Percentiles rank a stretch among this genome's conserved stretches.
These are phyloP conservation scores for Leccinum truebloodii DNA, from an alignment of 768 basidiomycete species.

Conservation along the genomic window DNA sequence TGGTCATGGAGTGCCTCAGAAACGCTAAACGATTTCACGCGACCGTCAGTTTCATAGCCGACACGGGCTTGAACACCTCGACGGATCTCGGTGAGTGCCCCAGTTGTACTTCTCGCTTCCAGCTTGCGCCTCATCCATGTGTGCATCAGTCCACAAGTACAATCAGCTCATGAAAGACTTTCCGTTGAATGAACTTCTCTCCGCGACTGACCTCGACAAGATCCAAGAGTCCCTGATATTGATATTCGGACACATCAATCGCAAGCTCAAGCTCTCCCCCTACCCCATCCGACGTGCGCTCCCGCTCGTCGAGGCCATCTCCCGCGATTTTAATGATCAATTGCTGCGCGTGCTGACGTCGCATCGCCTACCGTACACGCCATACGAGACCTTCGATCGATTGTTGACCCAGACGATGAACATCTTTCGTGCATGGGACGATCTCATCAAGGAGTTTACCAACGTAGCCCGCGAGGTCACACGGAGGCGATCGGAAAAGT, in stretches of 20 bases:
- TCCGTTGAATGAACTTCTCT: conserved; percentile 93
- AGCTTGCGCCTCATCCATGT: conserved; percentile 1
- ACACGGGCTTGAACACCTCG: conserved; percentile 95
- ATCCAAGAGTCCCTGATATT: conserved; percentile 84
- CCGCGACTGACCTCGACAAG: conserved; percentile 94
- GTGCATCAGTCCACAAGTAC: conserved; percentile 86
- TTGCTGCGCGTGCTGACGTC: conserved; percentile 88
- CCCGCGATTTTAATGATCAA: conserved; percentile 95
- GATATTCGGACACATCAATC: conserved; percentile 93
- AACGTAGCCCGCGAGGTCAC: conserved; percentile 93
- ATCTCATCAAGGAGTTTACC: conserved; percentile 87
- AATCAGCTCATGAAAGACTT: conserved; percentile 99
- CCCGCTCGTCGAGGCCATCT: conserved; percentile 97
- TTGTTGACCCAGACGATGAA: conserved; percentile 71
- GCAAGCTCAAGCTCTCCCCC: conserved; percentile 93
- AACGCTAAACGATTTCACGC: conserved; percentile 97
- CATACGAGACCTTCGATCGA: conserved; percentile 92
- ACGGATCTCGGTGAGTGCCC: conserved; percentile 71
- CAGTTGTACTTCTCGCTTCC: not conserved
- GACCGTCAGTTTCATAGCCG: conserved; percentile 96
- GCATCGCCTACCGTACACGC: conserved; percentile 89
- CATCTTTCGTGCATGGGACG: conserved; percentile 89
- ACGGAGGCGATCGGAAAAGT: conserved; percentile 84
- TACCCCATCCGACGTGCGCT: conserved; percentile 96
- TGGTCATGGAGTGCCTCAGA: conserved; percentile 91